Evolutionary conservation across 2,329 filamentous ascomycete species (phyloP).

Genomic region (Zymoseptoria ardabiliae): DNA sequence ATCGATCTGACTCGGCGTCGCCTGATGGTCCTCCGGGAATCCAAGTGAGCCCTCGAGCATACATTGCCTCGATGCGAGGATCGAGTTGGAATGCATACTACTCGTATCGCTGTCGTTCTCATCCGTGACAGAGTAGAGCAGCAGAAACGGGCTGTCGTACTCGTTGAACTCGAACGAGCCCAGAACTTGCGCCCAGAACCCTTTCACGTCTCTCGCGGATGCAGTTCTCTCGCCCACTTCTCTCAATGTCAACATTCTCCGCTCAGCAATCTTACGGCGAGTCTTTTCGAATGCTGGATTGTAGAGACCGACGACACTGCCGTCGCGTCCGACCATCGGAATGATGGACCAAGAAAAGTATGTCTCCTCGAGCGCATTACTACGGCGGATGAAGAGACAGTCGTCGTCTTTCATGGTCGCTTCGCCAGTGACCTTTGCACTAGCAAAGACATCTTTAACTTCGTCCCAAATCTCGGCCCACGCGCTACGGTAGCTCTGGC

Average conservation of each 20-base stretch:
- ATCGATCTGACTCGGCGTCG: conserved; percentile 57
- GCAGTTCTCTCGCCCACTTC: conserved; percentile 72
- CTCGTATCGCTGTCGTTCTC: conserved; percentile 64
- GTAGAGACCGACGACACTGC: conserved; percentile 65
- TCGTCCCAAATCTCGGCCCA: conserved; percentile 72
- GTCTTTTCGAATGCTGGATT: conserved; percentile 80
- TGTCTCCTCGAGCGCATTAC: conserved; percentile 66
- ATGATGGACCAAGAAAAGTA: conserved; percentile 81
- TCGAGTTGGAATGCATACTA: conserved; percentile 62
- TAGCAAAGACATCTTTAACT: conserved; percentile 60
- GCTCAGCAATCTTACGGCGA: conserved; percentile 66
- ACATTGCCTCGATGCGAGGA: conserved; percentile 55
- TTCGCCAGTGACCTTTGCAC: conserved; percentile 62
- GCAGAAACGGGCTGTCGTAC: conserved; percentile 65
- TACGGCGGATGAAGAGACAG: conserved; percentile 62
- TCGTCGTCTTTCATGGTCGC: conserved; percentile 82
- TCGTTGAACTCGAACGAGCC: conserved; percentile 66
- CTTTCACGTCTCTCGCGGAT: conserved; percentile 61
- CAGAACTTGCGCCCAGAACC: conserved; percentile 66
- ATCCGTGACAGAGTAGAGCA: conserved; percentile 69
- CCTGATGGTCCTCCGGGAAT: conserved; percentile 56
- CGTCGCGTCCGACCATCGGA: conserved; percentile 66
- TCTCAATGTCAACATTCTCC: conserved; percentile 69
- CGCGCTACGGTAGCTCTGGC: conserved; percentile 44
- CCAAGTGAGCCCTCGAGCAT: conserved; percentile 67